Evolutionary conservation across 1,139 yeast species (phyloP), one percentile per base, ranked within the genome.

Genomic region (Pichia sp.): DNA sequence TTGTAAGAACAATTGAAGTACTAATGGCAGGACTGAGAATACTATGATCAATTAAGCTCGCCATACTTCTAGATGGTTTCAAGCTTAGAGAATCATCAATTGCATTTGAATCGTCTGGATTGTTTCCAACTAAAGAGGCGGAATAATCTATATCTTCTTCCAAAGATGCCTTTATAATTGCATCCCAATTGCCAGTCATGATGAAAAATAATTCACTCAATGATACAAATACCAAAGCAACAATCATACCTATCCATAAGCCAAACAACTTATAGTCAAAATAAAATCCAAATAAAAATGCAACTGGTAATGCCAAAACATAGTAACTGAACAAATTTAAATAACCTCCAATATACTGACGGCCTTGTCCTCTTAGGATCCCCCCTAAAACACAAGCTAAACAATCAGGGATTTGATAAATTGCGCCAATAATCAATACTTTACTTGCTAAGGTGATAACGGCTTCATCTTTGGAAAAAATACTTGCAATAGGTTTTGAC

Each of bases 341-440:
- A 53, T 72, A 68, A 2, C 85, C 84, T 3, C 85, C 86, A 50
- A 80, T 75, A 48, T 70, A 70, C 57, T 81, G 86, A 54, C 85
- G 64, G 4, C 85, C 86, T 60, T 80, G 86, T 8, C 82, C 85
- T 53, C 86, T 67, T 46, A 81, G 64, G 29, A 79, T 64, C 2
- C 85, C 86, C 4, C 76, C 78, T 2, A 80, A 69, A 27, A 73
- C 64, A 52, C 83, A 77, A 27, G 78, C 63, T 39, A 79, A 53
- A 46, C 69, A 70, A 55, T 80, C 86, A 51, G 71, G 72, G 34
- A 79, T 59, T 59, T 81, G 86, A 56, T 79, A 79, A 4, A 78
- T 49, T 2, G 85, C 75, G 5, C 79, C 79, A 39, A 79, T 63
- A 29, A 77, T 68, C 42, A 79, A 64, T 26, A 77, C 81, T 46